Evolutionary conservation across 2,329 filamentous ascomycete species (phyloP), one percentile per base, ranked within the genome.

Genomic region (Coniochaeta sp.): DNA sequence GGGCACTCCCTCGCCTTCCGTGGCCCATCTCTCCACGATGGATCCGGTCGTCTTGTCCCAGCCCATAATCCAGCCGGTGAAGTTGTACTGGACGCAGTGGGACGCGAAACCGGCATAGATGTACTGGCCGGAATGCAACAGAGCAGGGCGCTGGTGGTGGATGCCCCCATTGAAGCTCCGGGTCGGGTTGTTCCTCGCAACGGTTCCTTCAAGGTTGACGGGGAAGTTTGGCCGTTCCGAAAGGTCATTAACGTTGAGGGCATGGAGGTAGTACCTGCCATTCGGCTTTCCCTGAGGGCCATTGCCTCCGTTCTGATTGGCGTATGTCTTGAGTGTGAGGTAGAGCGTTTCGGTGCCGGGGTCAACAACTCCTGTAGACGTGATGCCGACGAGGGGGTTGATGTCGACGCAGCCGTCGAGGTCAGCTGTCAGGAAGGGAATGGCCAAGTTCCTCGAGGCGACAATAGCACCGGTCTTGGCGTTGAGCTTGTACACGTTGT

Each of bases 11-110:
- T 65, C 71, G 30, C 72, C 73, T 60, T 75, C 64, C 6, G 64
- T 75, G 2, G 73, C 68, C 40, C 64, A 75, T 35, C 65, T 62
- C 53, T 75, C 72, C 7, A 77, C 68, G 7, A 72, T 60, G 4
- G 59, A 60, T n/a, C 73, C 74, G 18, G 67, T 71, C 0, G 63
- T 68, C 55, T 73, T 75, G 56, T 77, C 66, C 61, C 71, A 74
- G 10, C 74, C 73, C 45, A 77, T 69, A 48, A 77, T 66, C 61
- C 72, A 74, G 49, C 74, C 73, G 8, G 74, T 76, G 51, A 74
- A 76, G 57, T 77, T 77, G 60, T 71, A 77, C 56, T 74, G 69
- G 8, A 76, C 73, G 52, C 74, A 77, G 58, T 77, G 73, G n/a
- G 71, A 74, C 0, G 71, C 73, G 55, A 74, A 77, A 3, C 72